These are phyloP conservation scores for Firmiana major DNA, from an alignment of 345 rosid species.

Conservation along the genomic window DNA sequence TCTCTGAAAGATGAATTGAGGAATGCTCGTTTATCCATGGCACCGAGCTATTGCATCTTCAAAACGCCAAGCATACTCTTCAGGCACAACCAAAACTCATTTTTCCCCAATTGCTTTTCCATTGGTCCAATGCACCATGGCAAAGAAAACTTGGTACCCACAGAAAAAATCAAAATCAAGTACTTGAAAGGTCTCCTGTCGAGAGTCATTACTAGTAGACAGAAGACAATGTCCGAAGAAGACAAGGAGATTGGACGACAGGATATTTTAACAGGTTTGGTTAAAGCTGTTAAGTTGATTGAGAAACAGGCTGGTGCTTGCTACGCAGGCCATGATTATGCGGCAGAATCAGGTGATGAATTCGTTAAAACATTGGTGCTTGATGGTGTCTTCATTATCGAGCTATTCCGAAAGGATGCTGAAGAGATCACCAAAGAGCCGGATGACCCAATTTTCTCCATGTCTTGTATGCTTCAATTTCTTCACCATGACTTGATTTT, in stretches of 20 bases:
- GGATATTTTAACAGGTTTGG: background rate
- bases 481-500: constrained; percentile 24
- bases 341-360: background rate
- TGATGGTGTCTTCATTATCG: constrained; percentile 23
- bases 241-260: background rate
- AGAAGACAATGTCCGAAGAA: background rate
- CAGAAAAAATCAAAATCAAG: constrained; percentile 20
- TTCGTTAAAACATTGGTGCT: constrained; percentile 16
- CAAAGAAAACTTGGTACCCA: background rate
- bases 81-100: constrained; percentile 21
- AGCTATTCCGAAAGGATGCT: constrained; percentile 8
- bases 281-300: background rate
- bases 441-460: constrained; percentile 23
- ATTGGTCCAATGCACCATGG: constrained; percentile 28
- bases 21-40: background rate
- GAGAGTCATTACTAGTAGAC: background rate
- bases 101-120: constrained; percentile 24
- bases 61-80: constrained; percentile 21
- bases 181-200: constrained; percentile 22
- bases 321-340: constrained; percentile 14
- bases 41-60: constrained; percentile 22
- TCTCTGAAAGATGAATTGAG: background rate
- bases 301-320: constrained; percentile 11
- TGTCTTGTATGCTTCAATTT: constrained; percentile 15
- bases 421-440: background rate